Percentiles rank a stretch among this genome's conserved stretches.
Conservation (phyloP, 164 flowering plant species). For the Chimonanthus salicifolius region DNA sequence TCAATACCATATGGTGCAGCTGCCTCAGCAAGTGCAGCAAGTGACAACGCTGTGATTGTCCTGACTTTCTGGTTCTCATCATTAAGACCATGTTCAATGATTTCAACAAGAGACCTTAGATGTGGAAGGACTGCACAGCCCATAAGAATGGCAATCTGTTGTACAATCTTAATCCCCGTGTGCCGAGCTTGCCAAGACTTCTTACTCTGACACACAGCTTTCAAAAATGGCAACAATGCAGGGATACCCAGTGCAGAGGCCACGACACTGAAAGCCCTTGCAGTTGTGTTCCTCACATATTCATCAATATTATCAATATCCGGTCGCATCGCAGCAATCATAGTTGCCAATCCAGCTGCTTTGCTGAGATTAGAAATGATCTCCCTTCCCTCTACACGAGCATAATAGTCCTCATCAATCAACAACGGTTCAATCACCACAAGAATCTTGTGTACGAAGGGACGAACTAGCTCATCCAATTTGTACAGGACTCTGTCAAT, state of each 20-base stretch:
- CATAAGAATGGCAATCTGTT: slow-evolving; percentile 95
- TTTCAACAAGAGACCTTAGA: slow-evolving; percentile 86
- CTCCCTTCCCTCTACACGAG: slow-evolving; percentile 97
- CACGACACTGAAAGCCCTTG: slow-evolving; percentile 98
- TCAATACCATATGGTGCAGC: slow-evolving; percentile 99
- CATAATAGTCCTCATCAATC: slow-evolving; percentile 98
- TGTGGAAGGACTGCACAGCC: slow-evolving; percentile 99
- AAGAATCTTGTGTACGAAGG: slow-evolving; percentile 90
- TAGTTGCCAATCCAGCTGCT: slow-evolving; percentile 98
- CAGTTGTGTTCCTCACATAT: slow-evolving; percentile 96
- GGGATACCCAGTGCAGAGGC: slow-evolving; percentile 99
- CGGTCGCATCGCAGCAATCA: slow-evolving; percentile 99
- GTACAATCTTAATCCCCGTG: slow-evolving; percentile 95
- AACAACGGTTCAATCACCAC: slow-evolving; percentile 95
- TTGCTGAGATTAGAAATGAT: slow-evolving; percentile 96
- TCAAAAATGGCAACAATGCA: slow-evolving; percentile 85
- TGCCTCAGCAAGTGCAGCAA: slow-evolving; percentile 99
- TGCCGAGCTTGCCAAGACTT: slow-evolving; percentile 99
- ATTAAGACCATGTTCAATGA: slow-evolving; percentile 89
- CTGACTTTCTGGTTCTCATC: slow-evolving; percentile 99
- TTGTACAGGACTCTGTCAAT: slow-evolving; percentile 95
- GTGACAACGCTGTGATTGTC: slow-evolving; percentile 87
- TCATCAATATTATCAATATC: slow-evolving; percentile 99
- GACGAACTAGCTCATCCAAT: slow-evolving; percentile 94
- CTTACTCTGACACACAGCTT: slow-evolving; percentile 98